A percentile compares a stretch with the other conserved stretches of the same genome.
Conservation (phyloP, 2,329 filamentous ascomycete species). For the Aspergillus vadensis region DNA sequence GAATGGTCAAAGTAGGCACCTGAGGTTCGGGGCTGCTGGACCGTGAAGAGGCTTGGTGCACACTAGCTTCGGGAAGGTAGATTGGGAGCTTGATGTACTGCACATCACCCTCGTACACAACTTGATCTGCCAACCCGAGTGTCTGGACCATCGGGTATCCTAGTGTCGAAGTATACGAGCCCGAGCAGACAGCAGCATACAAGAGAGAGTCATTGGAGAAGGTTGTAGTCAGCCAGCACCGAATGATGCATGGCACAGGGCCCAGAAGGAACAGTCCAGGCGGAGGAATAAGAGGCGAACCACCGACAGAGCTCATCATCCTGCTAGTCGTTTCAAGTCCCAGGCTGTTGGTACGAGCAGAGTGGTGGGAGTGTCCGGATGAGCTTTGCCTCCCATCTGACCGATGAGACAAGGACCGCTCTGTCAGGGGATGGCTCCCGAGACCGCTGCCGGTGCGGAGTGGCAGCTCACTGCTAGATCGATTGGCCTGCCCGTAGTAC, state of each 20-base stretch:
- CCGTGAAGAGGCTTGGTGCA: constrained; percentile 70
- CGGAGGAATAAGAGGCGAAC: constrained; percentile 75
- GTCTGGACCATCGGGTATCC: constrained; percentile 73
- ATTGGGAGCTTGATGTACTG: constrained; percentile 75
- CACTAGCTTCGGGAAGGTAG: constrained; percentile 87
- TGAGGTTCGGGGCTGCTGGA: constrained; percentile 73
- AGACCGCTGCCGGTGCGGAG: constrained; percentile 77
- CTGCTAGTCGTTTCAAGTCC: constrained; percentile 73
- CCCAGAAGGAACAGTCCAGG: constrained; percentile 84
- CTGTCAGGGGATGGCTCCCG: constrained; percentile 77
- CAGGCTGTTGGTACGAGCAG: constrained; percentile 81
- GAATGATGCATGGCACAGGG: constrained; percentile 87
- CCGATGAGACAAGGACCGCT: constrained; percentile 89
- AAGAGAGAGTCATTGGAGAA: constrained; percentile 88
- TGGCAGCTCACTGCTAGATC: constrained; percentile 81
- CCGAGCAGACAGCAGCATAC: constrained; percentile 90
- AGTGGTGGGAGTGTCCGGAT: constrained; percentile 76
- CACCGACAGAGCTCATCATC: constrained; percentile 63
- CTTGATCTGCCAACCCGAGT: constrained; percentile 68
- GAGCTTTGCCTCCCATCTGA: constrained; percentile 95
- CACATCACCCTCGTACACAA: constrained; percentile 66
- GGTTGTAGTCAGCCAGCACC: constrained; percentile 89
- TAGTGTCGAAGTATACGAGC: constrained; percentile 84
- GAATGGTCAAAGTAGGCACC: constrained; percentile 76
- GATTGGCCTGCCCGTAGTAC: constrained; percentile 80